Percentiles rank a stretch among this genome's conserved stretches.
These are phyloP conservation scores for Penicillium sp. DNA, from an alignment of 2,329 filamentous ascomycete species.

Conservation along the genomic window DNA sequence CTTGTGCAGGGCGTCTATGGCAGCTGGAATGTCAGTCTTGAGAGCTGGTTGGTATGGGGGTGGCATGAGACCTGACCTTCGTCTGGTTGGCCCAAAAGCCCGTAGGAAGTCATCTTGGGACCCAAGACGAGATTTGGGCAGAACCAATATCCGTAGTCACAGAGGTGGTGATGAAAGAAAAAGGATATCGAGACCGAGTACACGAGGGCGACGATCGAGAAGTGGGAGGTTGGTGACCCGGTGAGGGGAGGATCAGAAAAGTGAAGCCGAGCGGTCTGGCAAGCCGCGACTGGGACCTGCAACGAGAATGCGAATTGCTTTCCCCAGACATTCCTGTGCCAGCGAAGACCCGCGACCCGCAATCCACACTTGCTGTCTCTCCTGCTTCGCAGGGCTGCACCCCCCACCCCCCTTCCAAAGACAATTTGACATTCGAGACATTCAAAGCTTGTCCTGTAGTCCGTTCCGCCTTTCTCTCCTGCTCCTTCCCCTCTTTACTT, in stretches of 20 bases:
- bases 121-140: too few species aligned
- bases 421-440: background rate
- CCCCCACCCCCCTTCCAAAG: background rate
- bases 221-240: background rate
- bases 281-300: background rate
- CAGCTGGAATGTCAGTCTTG: constrained; percentile 19
- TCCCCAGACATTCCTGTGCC: constrained; percentile 12
- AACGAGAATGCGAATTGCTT: constrained; percentile 7
- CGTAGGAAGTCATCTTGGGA: constrained; percentile 57
- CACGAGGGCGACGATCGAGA: background rate
- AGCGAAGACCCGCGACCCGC: background rate
- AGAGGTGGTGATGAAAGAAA: too few species aligned
- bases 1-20: constrained; percentile 77
- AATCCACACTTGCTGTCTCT: constrained; percentile 1
- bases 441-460: background rate
- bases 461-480: background rate
- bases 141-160: too few species aligned
- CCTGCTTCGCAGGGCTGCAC: background rate
- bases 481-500: background rate
- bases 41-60: constrained; percentile 7
- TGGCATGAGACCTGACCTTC: constrained; percentile 37
- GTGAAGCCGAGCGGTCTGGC: constrained; percentile 27
- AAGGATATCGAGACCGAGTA: background rate
- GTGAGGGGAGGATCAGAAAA: constrained; percentile 19
- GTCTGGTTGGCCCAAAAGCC: constrained; percentile 71